phyloP scores from a whole-genome alignment of 83 land plant species.

The Picea mariana region DNA sequence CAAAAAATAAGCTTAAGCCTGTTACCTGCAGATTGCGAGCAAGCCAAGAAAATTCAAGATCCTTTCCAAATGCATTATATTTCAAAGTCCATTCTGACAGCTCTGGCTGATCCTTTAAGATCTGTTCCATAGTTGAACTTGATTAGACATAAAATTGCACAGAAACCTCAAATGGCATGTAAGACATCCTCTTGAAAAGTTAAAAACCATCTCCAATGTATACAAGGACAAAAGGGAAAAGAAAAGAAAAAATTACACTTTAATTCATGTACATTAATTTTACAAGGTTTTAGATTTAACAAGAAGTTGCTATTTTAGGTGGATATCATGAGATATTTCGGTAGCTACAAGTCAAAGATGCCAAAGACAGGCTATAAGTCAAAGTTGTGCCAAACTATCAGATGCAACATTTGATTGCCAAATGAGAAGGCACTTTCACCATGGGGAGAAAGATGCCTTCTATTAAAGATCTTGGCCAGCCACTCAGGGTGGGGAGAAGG shows the following conservation, averaged over 20 bases:
- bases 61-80: constrained; percentile 86
- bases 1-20: constrained; percentile 3
- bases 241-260: neutral
- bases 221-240: neutral
- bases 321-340: too few relatives aligned
- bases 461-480: too few relatives aligned
- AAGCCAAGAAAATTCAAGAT: constrained; percentile 91
- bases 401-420: too few relatives aligned
- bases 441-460: too few relatives aligned
- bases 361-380: too few relatives aligned
- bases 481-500: too few relatives aligned
- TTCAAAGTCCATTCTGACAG: constrained; percentile 87
- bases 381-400: too few relatives aligned
- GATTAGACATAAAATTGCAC: neutral
- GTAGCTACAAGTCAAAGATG: too few relatives aligned
- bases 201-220: neutral
- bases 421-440: too few relatives aligned
- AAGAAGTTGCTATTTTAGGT: too few relatives aligned
- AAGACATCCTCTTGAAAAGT: neutral
- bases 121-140: constrained; percentile 33
- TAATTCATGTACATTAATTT: neutral
- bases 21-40: constrained; percentile 90
- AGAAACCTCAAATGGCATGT: neutral
- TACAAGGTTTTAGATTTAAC: too few relatives aligned
- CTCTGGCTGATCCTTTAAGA: constrained; percentile 83